phyloP scores from a whole-genome alignment of 805 yeast genomes.

The Wickerhamomyces subpelliculosus region DNA sequence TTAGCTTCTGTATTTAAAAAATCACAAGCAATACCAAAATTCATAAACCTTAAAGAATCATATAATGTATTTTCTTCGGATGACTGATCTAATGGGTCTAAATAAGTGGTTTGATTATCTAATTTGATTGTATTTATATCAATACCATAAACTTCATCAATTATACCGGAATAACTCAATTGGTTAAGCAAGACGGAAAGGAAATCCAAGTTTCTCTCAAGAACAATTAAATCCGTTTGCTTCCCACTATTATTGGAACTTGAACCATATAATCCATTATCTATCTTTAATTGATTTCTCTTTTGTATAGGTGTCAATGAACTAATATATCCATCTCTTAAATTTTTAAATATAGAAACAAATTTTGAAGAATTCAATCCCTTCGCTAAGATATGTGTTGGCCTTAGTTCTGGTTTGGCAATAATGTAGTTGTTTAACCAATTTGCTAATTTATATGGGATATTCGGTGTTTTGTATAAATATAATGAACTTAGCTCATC shows the following conservation, averaged over 20 bases:
- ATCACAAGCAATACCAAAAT: slow-evolving; percentile 76
- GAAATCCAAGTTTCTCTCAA: slow-evolving; percentile 75
- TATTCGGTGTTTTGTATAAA: slow-evolving; percentile 26
- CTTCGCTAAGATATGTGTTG: slow-evolving; percentile 47
- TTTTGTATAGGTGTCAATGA: slow-evolving; percentile 30
- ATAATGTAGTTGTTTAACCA: slow-evolving; percentile 39
- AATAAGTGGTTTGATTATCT: slow-evolving; percentile 15
- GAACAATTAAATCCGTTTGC: slow-evolving; percentile 64
- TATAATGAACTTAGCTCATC: slow-evolving; percentile 29
- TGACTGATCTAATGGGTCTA: slow-evolving; percentile 15
- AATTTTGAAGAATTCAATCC: slow-evolving; percentile 52
- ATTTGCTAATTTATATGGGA: slow-evolving; percentile 23
- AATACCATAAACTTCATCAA: slow-evolving; percentile 63
- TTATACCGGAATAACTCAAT: slow-evolving; percentile 72
- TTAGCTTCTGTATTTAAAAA: slow-evolving; percentile 66
- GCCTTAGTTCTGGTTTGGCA: slow-evolving; percentile 35
- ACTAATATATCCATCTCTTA: slow-evolving; percentile 22
- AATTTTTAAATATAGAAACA: slow-evolving; percentile 32
- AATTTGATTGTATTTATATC: slow-evolving; percentile 30
- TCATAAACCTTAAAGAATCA: slow-evolving; percentile 49
- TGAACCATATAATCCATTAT: slow-evolving; percentile 23
- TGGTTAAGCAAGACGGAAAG: slow-evolving; percentile 69
- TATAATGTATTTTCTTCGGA: slow-evolving; percentile 32
- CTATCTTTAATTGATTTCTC: slow-evolving; percentile 16
- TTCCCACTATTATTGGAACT: slow-evolving; percentile 34